Evolutionary conservation across 805 yeast species (phyloP).

Genomic region (Lachancea thermotolerans): DNA sequence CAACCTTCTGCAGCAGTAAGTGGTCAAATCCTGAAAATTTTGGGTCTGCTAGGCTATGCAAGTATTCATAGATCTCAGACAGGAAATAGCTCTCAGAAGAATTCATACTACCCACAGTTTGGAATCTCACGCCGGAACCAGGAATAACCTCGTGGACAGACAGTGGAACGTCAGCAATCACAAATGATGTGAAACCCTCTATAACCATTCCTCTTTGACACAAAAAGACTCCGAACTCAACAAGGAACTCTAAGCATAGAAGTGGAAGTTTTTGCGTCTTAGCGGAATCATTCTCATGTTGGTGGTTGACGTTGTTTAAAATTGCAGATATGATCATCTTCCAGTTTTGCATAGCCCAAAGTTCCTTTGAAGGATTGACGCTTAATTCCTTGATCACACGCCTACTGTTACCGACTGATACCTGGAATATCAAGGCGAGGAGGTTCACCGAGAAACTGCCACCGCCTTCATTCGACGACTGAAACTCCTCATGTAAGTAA

Average conservation of each 20-base stretch:
- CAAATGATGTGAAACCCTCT: conserved; percentile 41
- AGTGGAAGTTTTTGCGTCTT: conserved; percentile 20
- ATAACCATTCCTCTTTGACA: conserved; percentile 26
- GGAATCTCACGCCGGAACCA: conserved; percentile 33
- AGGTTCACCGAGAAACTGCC: conserved; percentile 36
- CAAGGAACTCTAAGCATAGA: conserved; percentile 35
- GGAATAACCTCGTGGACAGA: conserved; percentile 25
- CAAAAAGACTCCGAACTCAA: conserved; percentile 47
- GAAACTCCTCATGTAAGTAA: conserved; percentile 47
- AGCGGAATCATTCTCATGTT: conserved; percentile 5
- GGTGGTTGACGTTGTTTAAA: conserved; percentile 28
- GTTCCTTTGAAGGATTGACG: conserved; percentile 34
- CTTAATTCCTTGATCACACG: conserved; percentile 46
- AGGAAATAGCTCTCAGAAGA: conserved; percentile 44
- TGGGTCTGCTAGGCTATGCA: conserved; percentile 29
- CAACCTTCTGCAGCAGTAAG: conserved; percentile 51
- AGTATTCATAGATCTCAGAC: conserved; percentile 66
- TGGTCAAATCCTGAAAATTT: conserved; percentile 40
- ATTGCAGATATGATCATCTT: conserved; percentile 39
- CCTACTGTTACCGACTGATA: conserved; percentile 54
- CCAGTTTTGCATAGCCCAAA: conserved; percentile 50
- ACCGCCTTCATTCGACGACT: conserved; percentile 41
- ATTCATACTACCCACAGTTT: conserved; percentile 34
- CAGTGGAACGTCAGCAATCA: conserved; percentile 43
- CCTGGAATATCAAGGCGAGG: conserved; percentile 53